Evolutionary conservation across 2,329 filamentous ascomycete genomes (phyloP).

Genomic region (Calonectria pseudoreteaudii): DNA sequence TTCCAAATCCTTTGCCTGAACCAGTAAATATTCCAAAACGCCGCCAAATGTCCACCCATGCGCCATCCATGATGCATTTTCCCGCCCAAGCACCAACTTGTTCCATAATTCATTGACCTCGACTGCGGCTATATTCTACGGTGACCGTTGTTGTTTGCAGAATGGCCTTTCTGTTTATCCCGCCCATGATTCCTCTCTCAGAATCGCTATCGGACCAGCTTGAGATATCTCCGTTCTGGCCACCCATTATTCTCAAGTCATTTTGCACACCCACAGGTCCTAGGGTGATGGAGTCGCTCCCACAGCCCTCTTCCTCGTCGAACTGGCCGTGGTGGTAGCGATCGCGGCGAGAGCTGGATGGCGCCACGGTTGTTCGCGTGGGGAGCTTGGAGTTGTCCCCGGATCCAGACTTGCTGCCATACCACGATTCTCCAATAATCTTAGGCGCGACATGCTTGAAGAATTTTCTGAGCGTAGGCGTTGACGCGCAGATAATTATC

Average conservation of each 20-base stretch:
- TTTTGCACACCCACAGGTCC: constrained; percentile 24
- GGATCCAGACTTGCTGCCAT: constrained; percentile 38
- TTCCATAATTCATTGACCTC: neutral
- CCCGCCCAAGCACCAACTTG: neutral
- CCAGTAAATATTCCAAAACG: neutral
- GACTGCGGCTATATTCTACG: constrained; percentile 32
- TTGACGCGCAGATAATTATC: constrained; percentile 54
- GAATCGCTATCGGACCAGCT: constrained; percentile 38
- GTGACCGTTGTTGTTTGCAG: constrained; percentile 40
- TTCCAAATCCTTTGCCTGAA: neutral
- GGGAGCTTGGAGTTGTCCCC: constrained; percentile 26
- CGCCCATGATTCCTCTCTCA: constrained; percentile 33
- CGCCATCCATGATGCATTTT: neutral
- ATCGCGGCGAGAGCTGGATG: constrained; percentile 31
- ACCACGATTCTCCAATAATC: constrained; percentile 43
- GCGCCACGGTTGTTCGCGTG: constrained; percentile 10
- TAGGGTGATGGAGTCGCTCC: constrained; percentile 21
- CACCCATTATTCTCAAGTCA: constrained; percentile 30
- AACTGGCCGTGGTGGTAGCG: constrained; percentile 38
- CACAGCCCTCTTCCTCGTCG: constrained; percentile 25
- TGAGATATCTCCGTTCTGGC: constrained; percentile 17
- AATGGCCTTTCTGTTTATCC: constrained; percentile 27
- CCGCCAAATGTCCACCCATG: neutral
- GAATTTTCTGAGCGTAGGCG: constrained; percentile 55
- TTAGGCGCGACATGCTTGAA: constrained; percentile 51